Conservation (phyloP, 352 stramenopile genomes). For the Pythium diclinum region DNA sequence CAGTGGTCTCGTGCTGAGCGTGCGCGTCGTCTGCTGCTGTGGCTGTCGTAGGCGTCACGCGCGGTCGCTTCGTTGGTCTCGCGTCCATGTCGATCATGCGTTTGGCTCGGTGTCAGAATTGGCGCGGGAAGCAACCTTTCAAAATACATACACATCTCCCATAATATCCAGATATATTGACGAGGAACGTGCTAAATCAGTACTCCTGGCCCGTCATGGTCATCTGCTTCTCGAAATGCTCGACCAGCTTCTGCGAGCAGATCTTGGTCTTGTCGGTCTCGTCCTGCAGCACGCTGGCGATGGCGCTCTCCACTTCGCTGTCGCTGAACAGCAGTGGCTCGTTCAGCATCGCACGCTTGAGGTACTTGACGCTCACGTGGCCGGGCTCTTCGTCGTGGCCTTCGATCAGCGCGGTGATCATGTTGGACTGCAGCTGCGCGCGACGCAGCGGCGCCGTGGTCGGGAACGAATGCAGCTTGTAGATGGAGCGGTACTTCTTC, state of each 20-base stretch:
- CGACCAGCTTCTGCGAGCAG: slow-evolving; percentile 52
- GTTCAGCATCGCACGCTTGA: slow-evolving; percentile 63
- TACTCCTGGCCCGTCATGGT: not conserved
- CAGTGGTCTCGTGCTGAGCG: slow-evolving; percentile 10
- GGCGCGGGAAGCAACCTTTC: slow-evolving; percentile 1
- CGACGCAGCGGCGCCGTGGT: slow-evolving; percentile 31
- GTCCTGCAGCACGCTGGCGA: slow-evolving; percentile 46
- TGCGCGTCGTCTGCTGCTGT: not conserved
- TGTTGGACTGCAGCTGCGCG: slow-evolving; percentile 70
- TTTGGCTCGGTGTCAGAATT: not conserved
- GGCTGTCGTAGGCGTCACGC: not conserved
- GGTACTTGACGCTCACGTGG: slow-evolving; percentile 53
- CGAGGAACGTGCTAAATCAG: not conserved
- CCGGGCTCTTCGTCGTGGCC: slow-evolving; percentile 60
- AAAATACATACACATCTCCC: not conserved
- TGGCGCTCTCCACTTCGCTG: slow-evolving; percentile 55
- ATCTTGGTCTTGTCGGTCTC: slow-evolving; percentile 36
- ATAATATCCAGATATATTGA: not conserved
- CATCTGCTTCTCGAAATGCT: slow-evolving; percentile 47
- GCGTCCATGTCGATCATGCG: not conserved
- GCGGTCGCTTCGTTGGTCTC: not conserved
- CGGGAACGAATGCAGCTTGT: slow-evolving; percentile 77
- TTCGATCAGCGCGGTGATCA: slow-evolving; percentile 58
- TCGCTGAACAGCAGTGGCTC: slow-evolving; percentile 81
- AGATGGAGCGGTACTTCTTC: slow-evolving; percentile 76